These are phyloP conservation scores for Hippophae tibetana DNA, from an alignment of 306 rosid species.

Conservation along the genomic window DNA sequence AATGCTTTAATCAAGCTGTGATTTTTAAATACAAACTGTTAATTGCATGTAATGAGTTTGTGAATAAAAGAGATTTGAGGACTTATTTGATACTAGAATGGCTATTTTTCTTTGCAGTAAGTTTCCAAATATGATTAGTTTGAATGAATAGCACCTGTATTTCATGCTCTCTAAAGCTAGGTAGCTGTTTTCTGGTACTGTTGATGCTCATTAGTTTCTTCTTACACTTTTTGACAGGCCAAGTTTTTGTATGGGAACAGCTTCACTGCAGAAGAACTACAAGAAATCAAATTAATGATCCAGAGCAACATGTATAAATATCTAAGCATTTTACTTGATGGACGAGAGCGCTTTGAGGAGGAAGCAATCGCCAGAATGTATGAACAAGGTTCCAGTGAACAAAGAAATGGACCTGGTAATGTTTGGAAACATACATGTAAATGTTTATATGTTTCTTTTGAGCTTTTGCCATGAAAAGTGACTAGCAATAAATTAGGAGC, in stretches of 20 bases:
- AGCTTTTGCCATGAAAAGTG: no score
- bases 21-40: not conserved
- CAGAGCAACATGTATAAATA: constrained; percentile 91
- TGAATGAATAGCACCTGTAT: not conserved
- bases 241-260: constrained; percentile 63
- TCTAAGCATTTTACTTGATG: constrained; percentile 76
- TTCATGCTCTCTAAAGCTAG: not conserved
- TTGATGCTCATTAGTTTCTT: not conserved
- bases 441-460: not conserved
- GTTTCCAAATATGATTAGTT: no score
- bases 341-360: constrained; percentile 88
- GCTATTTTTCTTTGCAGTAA: no score
- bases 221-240: constrained; percentile 38
- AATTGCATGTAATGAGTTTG: not conserved
- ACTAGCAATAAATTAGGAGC: no score
- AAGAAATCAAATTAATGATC: constrained; percentile 71
- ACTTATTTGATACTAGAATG: no score
- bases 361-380: constrained; percentile 36
- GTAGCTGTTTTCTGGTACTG: not conserved
- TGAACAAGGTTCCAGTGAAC: constrained; percentile 20
- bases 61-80: no score
- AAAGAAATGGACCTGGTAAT: constrained; percentile 30
- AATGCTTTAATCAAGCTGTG: constrained; percentile 9
- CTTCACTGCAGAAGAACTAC: constrained; percentile 65
- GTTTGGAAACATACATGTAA: constrained; percentile 25